These are phyloP conservation scores for Penicillium waksmanii DNA, from an alignment of 495 filamentous ascomycete species.

Conservation along the genomic window DNA sequence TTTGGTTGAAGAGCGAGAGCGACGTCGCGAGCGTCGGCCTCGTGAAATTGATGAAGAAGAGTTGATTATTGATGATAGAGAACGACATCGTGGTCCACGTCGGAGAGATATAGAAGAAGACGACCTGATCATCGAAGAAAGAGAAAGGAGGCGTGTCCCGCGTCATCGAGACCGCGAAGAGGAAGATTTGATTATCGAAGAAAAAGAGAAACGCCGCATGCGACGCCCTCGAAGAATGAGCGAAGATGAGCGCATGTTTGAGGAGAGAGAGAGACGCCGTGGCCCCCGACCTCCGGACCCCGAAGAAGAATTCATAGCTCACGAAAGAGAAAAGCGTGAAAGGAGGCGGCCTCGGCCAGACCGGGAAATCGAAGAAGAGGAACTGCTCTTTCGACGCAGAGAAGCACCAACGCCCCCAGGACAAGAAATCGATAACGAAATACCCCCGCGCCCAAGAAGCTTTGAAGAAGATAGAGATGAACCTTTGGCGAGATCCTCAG, in stretches of 20 bases:
- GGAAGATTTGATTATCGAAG: conserved; percentile 27
- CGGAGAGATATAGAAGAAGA: conserved; percentile 35
- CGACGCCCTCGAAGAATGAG: conserved; percentile 25
- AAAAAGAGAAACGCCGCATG: not conserved
- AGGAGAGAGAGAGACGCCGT: conserved; percentile 28
- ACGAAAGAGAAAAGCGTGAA: not conserved
- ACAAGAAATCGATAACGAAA: conserved; percentile 34
- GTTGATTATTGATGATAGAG: conserved; percentile 18
- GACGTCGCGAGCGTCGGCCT: conserved; percentile 17
- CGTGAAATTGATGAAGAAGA: conserved; percentile 29
- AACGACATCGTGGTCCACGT: conserved; percentile 11
- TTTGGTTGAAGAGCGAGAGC: conserved; percentile 23
- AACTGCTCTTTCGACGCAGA: conserved; percentile 19
- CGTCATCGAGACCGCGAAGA: conserved; percentile 28
- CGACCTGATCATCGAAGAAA: conserved; percentile 35
- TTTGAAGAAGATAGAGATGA: conserved; percentile 30
- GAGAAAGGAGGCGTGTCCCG: conserved; percentile 27
- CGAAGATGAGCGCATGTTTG: conserved; percentile 39
- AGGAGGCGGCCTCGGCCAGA: conserved; percentile 8
- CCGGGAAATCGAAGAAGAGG: conserved; percentile 13
- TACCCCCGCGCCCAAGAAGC: conserved; percentile 29
- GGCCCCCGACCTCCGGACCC: conserved; percentile 9
- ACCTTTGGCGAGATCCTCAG: conserved; percentile 12
- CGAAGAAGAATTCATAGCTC: conserved; percentile 4
- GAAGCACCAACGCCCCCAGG: conserved; percentile 19